Percentiles rank a stretch among this genome's conserved stretches.
These are phyloP conservation scores for Ensete ventricosum DNA, from an alignment of 176 grass and related monocot species.

Conservation along the genomic window DNA sequence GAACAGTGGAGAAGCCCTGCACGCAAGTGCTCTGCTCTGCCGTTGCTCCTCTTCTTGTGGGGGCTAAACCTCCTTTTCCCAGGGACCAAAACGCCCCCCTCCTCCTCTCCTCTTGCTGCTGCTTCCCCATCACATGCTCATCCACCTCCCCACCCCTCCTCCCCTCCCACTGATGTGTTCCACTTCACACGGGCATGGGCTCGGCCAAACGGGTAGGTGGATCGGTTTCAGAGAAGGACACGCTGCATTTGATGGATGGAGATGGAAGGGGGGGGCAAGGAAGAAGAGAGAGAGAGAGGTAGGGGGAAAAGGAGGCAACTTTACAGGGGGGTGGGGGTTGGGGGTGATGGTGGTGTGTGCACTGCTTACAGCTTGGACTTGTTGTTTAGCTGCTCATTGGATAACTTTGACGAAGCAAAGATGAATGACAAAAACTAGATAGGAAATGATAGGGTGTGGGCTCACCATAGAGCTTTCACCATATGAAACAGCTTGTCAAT, in stretches of 20 bases:
- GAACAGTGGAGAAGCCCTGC: constrained; percentile 39
- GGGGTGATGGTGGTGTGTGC: no score
- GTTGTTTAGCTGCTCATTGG: no score
- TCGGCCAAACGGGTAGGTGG: constrained; percentile 14
- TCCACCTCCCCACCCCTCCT: no score
- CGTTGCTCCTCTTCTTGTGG: not conserved
- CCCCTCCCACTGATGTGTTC: not conserved
- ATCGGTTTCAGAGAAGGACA: constrained; percentile 8
- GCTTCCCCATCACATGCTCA: not conserved
- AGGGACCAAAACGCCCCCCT: constrained; percentile 2
- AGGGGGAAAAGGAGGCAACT: no score
- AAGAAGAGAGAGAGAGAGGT: not conserved
- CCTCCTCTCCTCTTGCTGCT: not conserved
- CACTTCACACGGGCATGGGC: not conserved
- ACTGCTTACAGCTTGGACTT: no score
- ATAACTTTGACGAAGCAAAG: no score
- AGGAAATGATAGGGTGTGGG: no score
- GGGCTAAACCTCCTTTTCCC: not conserved
- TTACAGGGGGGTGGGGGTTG: no score
- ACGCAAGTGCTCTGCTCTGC: constrained; percentile 40
- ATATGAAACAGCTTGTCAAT: no score
- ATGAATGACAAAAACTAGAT: no score
- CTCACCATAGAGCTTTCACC: no score
- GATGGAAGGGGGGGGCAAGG: not conserved
- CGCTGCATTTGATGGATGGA: constrained; percentile 11